Base-by-base conservation (phyloP, 2,329 filamentous ascomycete genomes). In the Colletotrichum tofieldiae region DNA sequence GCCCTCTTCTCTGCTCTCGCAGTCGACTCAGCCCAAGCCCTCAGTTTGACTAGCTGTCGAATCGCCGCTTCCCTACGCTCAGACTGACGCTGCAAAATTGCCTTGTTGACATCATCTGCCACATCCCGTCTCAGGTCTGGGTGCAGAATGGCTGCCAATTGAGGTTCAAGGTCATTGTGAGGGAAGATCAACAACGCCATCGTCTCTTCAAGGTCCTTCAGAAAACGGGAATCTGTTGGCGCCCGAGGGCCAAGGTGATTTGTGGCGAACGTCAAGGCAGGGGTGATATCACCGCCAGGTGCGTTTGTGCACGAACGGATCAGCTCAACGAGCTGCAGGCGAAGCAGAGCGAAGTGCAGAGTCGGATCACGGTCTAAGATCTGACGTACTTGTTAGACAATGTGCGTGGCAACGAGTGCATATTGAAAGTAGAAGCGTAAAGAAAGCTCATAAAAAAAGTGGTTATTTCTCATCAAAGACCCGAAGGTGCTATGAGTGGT, bases 401-500 rank as follows among this genome's bases (percentile, higher is more conserved):
- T 52, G 75, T 74, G 12, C 41, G 20, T 20, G 12, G 49, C 45
- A 35, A 12, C 2, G 23, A 37, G 20, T 69, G 7, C 41, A 56
- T 37, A 59, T 65, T 47, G 7, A 70, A 45, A 52, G 49, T 73
- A 18, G 58, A 59, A 37, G 56, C 60, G 63, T 43, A 75, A 71
- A 18, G 37, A 55, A 26, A 63, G 75, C 75, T 84, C 82, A 84
- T 83, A 80, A 83, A 81, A 84, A 63, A 85, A 85, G 88, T 91
- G 89, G 89, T 90, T 90, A 87, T 92, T 91, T 91, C 89, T 98
- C 96, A 97, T 97, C 96, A 96, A 90, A 84, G 92, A 54, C 91
- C 90, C 87, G 87, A 90, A 91, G 91, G 89, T 88, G 88, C 90
- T 98, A 96, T 94, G 96, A 95, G 96, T 99, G 96, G 96, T 99